Conservation (phyloP, 225 moss, liverwort and hornwort genomes). For the Rhytidiadelphus loreus region DNA sequence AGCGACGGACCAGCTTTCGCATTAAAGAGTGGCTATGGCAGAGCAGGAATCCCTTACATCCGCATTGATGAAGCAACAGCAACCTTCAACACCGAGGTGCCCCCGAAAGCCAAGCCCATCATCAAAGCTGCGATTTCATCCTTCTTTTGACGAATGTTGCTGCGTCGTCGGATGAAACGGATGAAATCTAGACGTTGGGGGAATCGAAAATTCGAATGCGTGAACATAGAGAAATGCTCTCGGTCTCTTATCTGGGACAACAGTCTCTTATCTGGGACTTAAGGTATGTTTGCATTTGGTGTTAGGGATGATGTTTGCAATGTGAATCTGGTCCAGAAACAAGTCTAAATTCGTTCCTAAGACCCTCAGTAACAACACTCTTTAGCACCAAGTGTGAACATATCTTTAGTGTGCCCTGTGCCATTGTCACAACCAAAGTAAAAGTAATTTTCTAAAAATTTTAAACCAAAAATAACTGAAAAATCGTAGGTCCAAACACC, state of each 20-base stretch:
- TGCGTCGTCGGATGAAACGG: not conserved
- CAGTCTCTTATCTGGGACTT: no score
- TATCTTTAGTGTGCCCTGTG: no score
- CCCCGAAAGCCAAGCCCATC: not conserved
- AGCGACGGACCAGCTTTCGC: not conserved
- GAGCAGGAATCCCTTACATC: not conserved
- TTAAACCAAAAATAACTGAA: no score
- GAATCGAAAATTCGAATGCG: not conserved
- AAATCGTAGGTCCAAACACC: no score
- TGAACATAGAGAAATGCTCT: not conserved
- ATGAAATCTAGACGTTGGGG: not conserved
- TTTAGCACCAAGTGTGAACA: no score
- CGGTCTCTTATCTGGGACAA: not conserved
- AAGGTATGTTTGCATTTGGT: no score
- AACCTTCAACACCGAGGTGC: not conserved
- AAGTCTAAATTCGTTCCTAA: no score
- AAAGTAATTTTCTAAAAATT: no score
- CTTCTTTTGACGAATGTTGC: not conserved
- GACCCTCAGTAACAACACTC: no score
- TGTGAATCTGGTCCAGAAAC: no score
- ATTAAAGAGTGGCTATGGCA: slow-evolving; percentile 11
- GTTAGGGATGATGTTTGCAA: no score
- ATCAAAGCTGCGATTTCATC: not conserved
- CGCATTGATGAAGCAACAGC: slow-evolving; percentile 13
- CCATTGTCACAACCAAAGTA: no score